Evolutionary conservation across 2,329 filamentous ascomycete species (phyloP).

Genomic region (Colletotrichum costaricense): DNA sequence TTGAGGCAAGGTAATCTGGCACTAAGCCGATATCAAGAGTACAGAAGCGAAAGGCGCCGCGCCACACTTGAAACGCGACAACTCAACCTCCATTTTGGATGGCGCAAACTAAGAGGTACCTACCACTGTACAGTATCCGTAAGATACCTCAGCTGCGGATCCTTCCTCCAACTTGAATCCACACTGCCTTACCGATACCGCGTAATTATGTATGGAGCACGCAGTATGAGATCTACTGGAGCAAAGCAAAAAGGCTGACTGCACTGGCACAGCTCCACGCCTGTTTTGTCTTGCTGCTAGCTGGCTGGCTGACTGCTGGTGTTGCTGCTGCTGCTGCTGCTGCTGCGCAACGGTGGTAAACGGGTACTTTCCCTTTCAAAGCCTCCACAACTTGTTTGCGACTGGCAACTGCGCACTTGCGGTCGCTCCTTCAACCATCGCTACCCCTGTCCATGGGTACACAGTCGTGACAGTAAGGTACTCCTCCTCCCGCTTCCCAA

Average conservation of each 20-base stretch:
- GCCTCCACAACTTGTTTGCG: background rate
- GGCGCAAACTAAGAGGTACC: background rate
- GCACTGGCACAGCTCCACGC: background rate
- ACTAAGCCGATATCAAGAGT: background rate
- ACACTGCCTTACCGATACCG: background rate
- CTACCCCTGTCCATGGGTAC: conserved; percentile 16
- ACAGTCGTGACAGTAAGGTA: no score
- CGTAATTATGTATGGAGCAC: no score
- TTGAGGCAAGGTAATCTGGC: background rate
- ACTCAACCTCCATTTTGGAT: background rate
- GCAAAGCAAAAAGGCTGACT: background rate
- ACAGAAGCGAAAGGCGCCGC: conserved; percentile 9
- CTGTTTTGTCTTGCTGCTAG: background rate
- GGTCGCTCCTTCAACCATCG: conserved; percentile 22
- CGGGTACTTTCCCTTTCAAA: background rate
- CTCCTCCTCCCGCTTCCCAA: background rate
- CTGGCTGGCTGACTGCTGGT: background rate
- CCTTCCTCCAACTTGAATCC: background rate
- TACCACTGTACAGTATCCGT: background rate
- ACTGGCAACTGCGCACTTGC: background rate
- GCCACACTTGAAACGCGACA: conserved; percentile 31
- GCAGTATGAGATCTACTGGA: background rate
- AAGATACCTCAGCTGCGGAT: background rate
- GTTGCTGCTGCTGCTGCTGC: background rate
- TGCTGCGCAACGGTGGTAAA: conserved; percentile 14